These are phyloP conservation scores for Nannochloropsis oceanica DNA, from an alignment of 108 stramenopile genomes.

Conservation along the genomic window DNA sequence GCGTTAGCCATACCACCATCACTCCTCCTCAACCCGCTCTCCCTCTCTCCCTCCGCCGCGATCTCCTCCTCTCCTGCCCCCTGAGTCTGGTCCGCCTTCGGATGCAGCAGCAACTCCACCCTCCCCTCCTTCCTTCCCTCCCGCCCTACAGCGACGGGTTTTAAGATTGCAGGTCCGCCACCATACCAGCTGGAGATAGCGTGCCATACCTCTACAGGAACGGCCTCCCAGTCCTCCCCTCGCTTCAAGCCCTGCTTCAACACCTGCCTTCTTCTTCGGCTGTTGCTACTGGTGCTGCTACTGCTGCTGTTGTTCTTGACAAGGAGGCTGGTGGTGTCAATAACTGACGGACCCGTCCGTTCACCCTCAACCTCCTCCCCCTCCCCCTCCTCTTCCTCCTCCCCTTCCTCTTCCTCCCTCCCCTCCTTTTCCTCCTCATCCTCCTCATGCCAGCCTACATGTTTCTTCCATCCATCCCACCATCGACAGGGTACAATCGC, in stretches of 20 bases:
- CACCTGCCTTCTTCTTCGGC: background rate
- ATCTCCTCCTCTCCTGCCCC: background rate
- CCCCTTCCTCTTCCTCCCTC: background rate
- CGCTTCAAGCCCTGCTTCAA: background rate
- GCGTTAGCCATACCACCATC: background rate
- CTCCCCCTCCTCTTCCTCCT: background rate
- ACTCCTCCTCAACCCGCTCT: background rate
- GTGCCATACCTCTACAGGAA: background rate
- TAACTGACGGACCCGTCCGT: background rate
- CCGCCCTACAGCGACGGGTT: background rate
- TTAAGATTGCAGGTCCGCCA: background rate
- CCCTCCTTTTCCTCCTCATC: background rate
- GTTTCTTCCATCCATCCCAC: background rate
- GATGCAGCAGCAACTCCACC: background rate
- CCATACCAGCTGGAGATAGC: background rate
- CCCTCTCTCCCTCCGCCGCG: background rate
- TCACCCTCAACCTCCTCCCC: background rate
- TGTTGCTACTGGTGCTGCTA: too few species aligned
- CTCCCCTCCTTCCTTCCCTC: background rate
- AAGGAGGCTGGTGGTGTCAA: too few species aligned
- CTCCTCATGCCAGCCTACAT: background rate
- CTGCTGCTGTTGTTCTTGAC: too few species aligned
- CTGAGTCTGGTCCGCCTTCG: background rate
- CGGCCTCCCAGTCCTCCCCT: background rate
- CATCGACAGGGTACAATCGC: background rate